Conservation (phyloP, 495 filamentous ascomycete species). For the Beverwykella pulmonaria region DNA sequence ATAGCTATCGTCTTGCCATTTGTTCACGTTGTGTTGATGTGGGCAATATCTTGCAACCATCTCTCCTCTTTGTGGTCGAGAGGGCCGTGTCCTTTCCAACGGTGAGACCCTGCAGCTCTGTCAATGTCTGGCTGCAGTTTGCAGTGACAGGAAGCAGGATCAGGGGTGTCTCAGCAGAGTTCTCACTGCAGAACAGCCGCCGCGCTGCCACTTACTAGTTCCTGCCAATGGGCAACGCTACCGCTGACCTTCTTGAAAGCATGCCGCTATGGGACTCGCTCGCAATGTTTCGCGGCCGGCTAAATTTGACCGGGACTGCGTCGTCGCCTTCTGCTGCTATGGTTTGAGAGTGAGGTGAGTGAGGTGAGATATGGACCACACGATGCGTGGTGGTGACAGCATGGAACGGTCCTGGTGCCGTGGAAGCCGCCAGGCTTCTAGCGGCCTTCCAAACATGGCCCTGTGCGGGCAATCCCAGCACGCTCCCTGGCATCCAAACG, state of each 20-base stretch:
- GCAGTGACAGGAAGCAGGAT: neutral
- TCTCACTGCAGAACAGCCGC: conserved; percentile 5
- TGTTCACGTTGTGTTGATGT: too few species aligned
- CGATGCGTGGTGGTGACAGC: neutral
- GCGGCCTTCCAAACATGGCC: conserved; percentile 34
- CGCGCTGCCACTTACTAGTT: neutral
- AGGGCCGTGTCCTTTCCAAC: neutral
- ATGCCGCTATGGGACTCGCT: neutral
- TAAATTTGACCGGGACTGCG: conserved; percentile 25
- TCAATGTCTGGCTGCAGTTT: neutral
- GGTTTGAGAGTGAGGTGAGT: conserved; percentile 1
- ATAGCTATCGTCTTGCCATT: too few species aligned
- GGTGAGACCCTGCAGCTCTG: neutral
- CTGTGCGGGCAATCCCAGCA: conserved; percentile 5
- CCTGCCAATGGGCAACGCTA: conserved; percentile 5
- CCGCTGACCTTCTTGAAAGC: neutral
- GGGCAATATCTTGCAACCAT: too few species aligned
- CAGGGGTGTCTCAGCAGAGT: conserved; percentile 26
- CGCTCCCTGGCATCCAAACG: conserved; percentile 5
- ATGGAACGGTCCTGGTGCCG: conserved; percentile 17
- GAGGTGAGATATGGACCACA: too few species aligned
- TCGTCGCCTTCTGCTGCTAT: neutral
- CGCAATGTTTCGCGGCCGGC: conserved; percentile 28
- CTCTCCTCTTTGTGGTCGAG: neutral
- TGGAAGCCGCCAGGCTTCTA: conserved; percentile 32